These are phyloP conservation scores for Rhynchosporium graminicola DNA, from an alignment of 2,329 filamentous ascomycete species.

Conservation along the genomic window DNA sequence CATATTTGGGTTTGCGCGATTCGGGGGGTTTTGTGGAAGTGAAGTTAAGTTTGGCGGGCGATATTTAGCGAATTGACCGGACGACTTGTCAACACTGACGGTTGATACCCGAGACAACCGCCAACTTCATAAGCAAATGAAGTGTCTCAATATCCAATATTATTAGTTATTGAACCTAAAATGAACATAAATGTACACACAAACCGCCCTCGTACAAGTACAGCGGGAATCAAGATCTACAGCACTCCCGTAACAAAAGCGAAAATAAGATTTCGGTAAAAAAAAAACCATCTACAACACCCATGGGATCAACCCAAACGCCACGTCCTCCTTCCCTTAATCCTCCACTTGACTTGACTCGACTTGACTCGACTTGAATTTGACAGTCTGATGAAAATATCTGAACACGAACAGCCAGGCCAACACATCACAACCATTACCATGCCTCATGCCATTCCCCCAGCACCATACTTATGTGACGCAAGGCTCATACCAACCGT, in stretches of 20 bases:
- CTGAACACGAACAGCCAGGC: neutral
- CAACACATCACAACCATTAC: neutral
- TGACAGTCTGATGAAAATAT: neutral
- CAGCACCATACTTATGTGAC: no score
- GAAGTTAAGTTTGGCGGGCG: no score
- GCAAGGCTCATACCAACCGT: neutral
- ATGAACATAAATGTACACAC: slow-evolving; percentile 10
- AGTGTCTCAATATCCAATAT: neutral
- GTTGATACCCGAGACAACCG: neutral
- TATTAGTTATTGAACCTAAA: slow-evolving; percentile 4
- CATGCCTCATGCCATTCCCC: slow-evolving; percentile 1
- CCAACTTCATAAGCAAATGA: neutral
- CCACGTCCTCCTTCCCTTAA: neutral
- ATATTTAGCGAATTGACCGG: no score
- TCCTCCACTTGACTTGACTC: neutral
- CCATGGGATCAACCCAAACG: slow-evolving; percentile 16
- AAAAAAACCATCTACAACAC: slow-evolving; percentile 13
- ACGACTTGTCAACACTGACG: neutral
- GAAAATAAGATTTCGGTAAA: neutral
- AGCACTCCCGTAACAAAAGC: slow-evolving; percentile 5
- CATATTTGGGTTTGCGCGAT: neutral
- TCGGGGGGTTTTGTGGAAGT: neutral
- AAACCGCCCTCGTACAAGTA: slow-evolving; percentile 8
- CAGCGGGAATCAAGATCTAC: neutral
- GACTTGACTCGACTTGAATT: neutral